Conservation (phyloP, 768 basidiomycete genomes). For the Mycena haematopus region DNA sequence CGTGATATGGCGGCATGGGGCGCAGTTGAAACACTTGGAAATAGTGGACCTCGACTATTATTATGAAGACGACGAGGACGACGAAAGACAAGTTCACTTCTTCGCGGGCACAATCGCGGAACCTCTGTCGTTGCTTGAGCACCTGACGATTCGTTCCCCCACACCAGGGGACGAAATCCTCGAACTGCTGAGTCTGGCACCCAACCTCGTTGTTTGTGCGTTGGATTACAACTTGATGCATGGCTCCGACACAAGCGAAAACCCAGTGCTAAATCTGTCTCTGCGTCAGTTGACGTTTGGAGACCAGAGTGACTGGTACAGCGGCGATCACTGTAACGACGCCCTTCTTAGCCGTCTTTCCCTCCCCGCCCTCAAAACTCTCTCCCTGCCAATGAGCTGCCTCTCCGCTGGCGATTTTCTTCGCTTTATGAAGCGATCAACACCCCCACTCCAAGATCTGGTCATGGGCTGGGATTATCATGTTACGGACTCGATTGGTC, state of each 20-base stretch:
- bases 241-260: background rate
- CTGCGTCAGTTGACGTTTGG: slow-evolving; percentile 1
- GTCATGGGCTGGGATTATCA: background rate
- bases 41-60: background rate
- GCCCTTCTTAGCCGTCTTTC: background rate
- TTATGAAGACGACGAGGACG: no score
- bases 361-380: background rate
- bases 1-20: background rate
- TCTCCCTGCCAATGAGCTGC: background rate
- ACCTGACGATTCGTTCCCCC: no score
- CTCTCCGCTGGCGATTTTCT: background rate
- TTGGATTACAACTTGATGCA: background rate
- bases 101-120: no score
- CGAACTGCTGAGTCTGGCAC: background rate
- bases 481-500: background rate
- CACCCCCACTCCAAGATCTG: background rate
- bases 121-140: no score
- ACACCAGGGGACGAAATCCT: background rate
- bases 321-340: background rate
- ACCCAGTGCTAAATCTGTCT: background rate
- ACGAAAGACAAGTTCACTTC: no score
- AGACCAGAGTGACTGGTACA: background rate
- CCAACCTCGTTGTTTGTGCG: background rate
- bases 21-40: background rate
- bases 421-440: background rate